Evolutionary conservation across 73 alveolate genomes (phyloP), one percentile per base, ranked within the genome.

Genomic region (Tetrahymena elliotti): DNA sequence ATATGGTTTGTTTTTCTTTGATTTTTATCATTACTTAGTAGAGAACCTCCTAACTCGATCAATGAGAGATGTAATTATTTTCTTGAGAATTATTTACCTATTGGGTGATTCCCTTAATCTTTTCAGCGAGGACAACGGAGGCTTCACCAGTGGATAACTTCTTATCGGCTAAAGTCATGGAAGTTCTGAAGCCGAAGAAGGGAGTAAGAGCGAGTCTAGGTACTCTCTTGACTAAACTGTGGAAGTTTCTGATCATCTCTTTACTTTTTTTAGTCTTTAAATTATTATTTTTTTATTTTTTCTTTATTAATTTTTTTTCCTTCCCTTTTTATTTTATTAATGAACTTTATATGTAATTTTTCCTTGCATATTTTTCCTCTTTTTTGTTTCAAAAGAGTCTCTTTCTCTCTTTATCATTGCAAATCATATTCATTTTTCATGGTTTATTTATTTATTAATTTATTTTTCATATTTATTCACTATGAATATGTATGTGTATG

Each of bases 91-190:
- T 68, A 27, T 68, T 68, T 94, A 94, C 96, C 95, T 83, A 94
- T 94, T 94, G 83, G 37, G 96, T 52, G 93, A 94, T 94, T 40
- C 93, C 93, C 94, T 94, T 94, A 33, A 94, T 94, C 93, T 94
- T 94, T 38, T 94, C 96, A 35, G 93, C 96, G 54, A 94, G 93
- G 35, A 94, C 96, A 37, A 94, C 93, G 33, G 96, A 94, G 93
- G 96, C 96, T 39, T 94, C 96, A 20, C 96, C 96, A 94, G 93
- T 94, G 22, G 95, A 84, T 93, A 94, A 92, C 54, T 94, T 94
- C 93, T 84, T 84, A 38, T 31, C 36, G 88, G 88, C 88, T 31
- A 68, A 68, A 68, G 34, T 68, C 88, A 68, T 68, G 88, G 88
- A 68, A 68, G 88, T 68, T 68, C 88, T 68, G 88, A 68, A 68